phyloP scores from a whole-genome alignment of 1,139 yeast species.

The Suhomyces anneliseae region DNA sequence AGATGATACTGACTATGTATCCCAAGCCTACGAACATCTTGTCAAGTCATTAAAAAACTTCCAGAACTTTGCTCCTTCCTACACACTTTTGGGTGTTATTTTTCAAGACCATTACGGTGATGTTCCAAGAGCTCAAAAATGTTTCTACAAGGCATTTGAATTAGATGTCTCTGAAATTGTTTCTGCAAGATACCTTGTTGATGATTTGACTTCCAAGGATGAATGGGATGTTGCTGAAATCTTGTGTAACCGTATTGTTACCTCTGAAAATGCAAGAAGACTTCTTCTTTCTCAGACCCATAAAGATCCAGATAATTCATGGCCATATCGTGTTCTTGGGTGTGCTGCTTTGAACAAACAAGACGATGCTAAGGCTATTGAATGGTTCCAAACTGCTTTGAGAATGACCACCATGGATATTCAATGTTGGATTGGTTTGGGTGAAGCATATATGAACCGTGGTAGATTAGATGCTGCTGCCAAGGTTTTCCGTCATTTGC shows the following conservation, averaged over 20 bases:
- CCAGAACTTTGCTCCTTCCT: slow-evolving; percentile 70
- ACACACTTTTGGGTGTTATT: slow-evolving; percentile 74
- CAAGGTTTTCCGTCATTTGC: slow-evolving; percentile 74
- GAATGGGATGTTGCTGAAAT: slow-evolving; percentile 90
- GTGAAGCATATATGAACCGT: slow-evolving; percentile 84
- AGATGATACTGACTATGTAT: slow-evolving; percentile 31
- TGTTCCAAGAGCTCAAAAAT: slow-evolving; percentile 70
- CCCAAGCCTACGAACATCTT: slow-evolving; percentile 49
- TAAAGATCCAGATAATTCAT: slow-evolving; percentile 41
- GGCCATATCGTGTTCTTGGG: slow-evolving; percentile 92
- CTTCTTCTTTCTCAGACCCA: slow-evolving; percentile 40
- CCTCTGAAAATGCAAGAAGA: slow-evolving; percentile 61
- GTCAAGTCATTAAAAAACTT: slow-evolving; percentile 64
- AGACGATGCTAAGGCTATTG: slow-evolving; percentile 78
- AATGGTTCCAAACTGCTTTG: slow-evolving; percentile 84
- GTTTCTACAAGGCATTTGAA: slow-evolving; percentile 89
- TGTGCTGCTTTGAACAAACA: slow-evolving; percentile 71
- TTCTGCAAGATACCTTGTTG: slow-evolving; percentile 74
- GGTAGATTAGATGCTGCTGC: slow-evolving; percentile 87
- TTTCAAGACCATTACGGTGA: slow-evolving; percentile 63
- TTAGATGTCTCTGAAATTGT: slow-evolving; percentile 71
- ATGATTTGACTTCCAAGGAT: slow-evolving; percentile 58
- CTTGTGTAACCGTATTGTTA: slow-evolving; percentile 61
- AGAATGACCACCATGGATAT: slow-evolving; percentile 65
- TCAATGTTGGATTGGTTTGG: slow-evolving; percentile 90